Evolutionary conservation across 2,329 filamentous ascomycete species (phyloP).

Genomic region (Ascochyta fabae): DNA sequence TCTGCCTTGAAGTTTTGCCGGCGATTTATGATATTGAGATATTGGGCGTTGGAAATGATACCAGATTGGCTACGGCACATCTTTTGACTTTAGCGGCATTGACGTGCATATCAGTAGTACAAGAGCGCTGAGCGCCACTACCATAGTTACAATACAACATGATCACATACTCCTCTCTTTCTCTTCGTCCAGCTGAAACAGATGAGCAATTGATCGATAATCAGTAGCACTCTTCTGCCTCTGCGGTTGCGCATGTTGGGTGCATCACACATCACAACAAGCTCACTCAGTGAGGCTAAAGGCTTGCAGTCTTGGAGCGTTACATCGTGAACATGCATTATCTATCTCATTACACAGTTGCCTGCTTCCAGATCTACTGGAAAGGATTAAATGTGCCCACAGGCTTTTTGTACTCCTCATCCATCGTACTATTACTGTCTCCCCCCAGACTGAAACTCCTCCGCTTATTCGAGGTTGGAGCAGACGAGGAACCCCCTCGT

Average conservation of each 20-base stretch:
- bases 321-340: background rate
- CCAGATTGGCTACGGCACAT: slow-evolving; percentile 6
- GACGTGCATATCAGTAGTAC: slow-evolving; percentile 4
- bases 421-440: slow-evolving; percentile 19
- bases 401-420: slow-evolving; percentile 11
- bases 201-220: background rate
- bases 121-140: slow-evolving; percentile 1
- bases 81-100: slow-evolving; percentile 6
- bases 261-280: background rate
- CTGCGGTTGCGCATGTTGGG: background rate
- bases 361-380: background rate
- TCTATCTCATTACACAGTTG: background rate
- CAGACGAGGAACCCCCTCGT: background rate
- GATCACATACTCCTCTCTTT: background rate
- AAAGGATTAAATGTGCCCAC: slow-evolving; percentile 15
- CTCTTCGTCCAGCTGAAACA: background rate
- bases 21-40: background rate
- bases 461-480: slow-evolving; percentile 1
- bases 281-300: no score
- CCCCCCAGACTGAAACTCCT: slow-evolving; percentile 21
- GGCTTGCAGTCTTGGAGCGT: no score
- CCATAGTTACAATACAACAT: slow-evolving; percentile 4
- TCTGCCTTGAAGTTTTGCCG: background rate
- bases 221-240: background rate
- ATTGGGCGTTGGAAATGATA: slow-evolving; percentile 6